Evolutionary conservation across 2,329 filamentous ascomycete species (phyloP).

Genomic region (Thelonectria blattea): DNA sequence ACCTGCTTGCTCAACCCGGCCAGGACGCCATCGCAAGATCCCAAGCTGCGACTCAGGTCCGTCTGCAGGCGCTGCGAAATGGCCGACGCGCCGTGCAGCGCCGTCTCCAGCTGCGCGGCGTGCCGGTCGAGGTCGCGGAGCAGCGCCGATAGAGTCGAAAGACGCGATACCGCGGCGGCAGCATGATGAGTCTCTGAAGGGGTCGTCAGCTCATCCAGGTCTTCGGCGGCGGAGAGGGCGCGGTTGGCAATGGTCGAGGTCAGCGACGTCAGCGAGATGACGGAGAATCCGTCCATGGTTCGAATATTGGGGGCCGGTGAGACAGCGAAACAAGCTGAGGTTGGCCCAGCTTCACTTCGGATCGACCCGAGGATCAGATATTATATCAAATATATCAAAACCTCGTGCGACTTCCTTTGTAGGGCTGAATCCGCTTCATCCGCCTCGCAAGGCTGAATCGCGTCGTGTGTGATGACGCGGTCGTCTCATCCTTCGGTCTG

Average conservation of each 20-base stretch:
- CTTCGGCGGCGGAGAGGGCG: constrained; percentile 37
- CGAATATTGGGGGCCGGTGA: neutral
- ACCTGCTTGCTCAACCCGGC: constrained; percentile 44
- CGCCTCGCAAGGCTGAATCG: constrained; percentile 21
- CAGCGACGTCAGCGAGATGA: constrained; percentile 41
- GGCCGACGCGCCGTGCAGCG: constrained; percentile 31
- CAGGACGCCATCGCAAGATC: constrained; percentile 38
- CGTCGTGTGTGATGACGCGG: constrained; percentile 30
- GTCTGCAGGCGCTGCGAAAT: constrained; percentile 42
- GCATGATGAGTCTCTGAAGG: constrained; percentile 19
- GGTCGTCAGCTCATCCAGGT: constrained; percentile 39
- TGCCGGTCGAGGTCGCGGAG: constrained; percentile 38
- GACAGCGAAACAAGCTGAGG: neutral
- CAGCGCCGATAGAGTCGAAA: constrained; percentile 32
- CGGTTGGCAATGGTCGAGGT: constrained; percentile 42
- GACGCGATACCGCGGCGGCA: constrained; percentile 14
- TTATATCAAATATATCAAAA: constrained; percentile 2
- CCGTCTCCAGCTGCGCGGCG: constrained; percentile 34
- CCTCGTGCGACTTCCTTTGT: neutral
- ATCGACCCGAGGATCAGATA: constrained; percentile 5
- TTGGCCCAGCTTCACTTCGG: constrained; percentile 5
- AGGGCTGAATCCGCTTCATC: constrained; percentile 21
- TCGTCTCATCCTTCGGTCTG: constrained; percentile 7
- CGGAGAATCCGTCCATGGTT: constrained; percentile 45
- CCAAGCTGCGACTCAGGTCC: constrained; percentile 36